Base-by-base conservation (phyloP, 2,329 filamentous ascomycete genomes). In the Colletotrichum tropicicola region DNA sequence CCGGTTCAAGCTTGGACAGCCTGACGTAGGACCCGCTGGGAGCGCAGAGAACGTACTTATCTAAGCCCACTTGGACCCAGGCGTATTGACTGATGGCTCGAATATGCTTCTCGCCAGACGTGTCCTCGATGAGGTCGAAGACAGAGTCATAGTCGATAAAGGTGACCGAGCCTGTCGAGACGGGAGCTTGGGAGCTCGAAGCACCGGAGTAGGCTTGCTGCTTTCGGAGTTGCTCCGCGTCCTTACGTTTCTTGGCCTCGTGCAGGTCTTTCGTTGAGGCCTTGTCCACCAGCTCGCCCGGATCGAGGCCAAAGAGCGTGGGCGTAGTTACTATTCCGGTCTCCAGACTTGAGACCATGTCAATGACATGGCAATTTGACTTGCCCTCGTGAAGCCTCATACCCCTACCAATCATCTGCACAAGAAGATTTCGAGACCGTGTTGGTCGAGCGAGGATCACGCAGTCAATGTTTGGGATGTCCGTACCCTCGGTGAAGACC, bases 331-430 rank as follows among this genome's bases (percentile, higher is more conserved):
- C 87, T 54, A 99, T 92, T 5, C 96, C 96, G 0, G 90, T 92
- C 54, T 90, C 89, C 21, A 98, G 81, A 37, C 90, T 93, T 0
- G 94, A 91, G 0, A 98, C 96, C 89, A 99, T 94, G 77, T 99
- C 96, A 72, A 99, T 97, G 65, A 99, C 85, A 75, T 98, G 96
- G 70, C 96, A 99, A 73, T 98, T 88, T 39, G 89, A 81, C 77
- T 99, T 99, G 12, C 87, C 91, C 1, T 89, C 83, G 74, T 93
- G 86, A 39, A 98, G 80, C 43, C 96, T 89, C 88, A 99, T 92
- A 5, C 96, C 96, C 71, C 96, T 87, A 1, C 96, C 96, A 67
- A 99, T 97, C 96, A 99, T 99, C 78, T 99, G 96, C 1, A 98
- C 89, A 1, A 99, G 87, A 3, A 99, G 82, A 71, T 98, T 98